These are phyloP conservation scores for Diaporthe capsici DNA, from an alignment of 2,329 filamentous ascomycete genomes.

Conservation along the genomic window DNA sequence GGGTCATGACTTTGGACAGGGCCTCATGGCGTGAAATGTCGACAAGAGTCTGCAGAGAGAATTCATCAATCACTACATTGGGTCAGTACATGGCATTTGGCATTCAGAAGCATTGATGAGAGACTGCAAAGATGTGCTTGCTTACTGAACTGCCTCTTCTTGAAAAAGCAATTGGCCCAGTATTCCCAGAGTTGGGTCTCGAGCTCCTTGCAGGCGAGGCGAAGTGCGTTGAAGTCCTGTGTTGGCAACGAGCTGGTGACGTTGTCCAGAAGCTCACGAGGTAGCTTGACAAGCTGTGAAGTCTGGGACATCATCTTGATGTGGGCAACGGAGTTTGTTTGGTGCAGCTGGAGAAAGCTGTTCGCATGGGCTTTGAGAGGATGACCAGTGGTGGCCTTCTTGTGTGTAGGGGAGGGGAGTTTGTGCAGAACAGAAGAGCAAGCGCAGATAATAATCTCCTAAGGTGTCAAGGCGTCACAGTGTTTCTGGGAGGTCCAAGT, in stretches of 20 bases:
- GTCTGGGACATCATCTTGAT: constrained; percentile 4
- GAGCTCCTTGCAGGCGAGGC: constrained; percentile 67
- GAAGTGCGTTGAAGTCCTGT: constrained; percentile 66
- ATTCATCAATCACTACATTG: constrained; percentile 51
- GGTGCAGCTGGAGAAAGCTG: neutral
- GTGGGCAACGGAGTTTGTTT: neutral
- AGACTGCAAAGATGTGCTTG: neutral
- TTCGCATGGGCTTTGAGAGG: neutral
- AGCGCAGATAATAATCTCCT: too few species aligned
- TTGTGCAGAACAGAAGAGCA: neutral
- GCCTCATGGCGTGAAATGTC: constrained; percentile 64
- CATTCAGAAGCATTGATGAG: constrained; percentile 51
- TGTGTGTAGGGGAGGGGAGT: too few species aligned
- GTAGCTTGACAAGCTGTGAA: constrained; percentile 53
- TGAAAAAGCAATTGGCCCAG: constrained; percentile 75
- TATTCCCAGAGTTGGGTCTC: constrained; percentile 67
- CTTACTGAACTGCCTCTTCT: constrained; percentile 72
- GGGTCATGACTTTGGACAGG: constrained; percentile 55
- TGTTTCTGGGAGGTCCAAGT: neutral
- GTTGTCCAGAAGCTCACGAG: constrained; percentile 71
- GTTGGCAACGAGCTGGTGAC: constrained; percentile 69
- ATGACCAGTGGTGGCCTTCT: neutral
- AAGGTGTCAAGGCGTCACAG: neutral
- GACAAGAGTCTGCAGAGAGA: constrained; percentile 64
- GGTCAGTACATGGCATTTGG: constrained; percentile 49